These are phyloP conservation scores for Pseudogymnoascus sp. DNA, from an alignment of 2,329 filamentous ascomycete genomes.

Conservation along the genomic window DNA sequence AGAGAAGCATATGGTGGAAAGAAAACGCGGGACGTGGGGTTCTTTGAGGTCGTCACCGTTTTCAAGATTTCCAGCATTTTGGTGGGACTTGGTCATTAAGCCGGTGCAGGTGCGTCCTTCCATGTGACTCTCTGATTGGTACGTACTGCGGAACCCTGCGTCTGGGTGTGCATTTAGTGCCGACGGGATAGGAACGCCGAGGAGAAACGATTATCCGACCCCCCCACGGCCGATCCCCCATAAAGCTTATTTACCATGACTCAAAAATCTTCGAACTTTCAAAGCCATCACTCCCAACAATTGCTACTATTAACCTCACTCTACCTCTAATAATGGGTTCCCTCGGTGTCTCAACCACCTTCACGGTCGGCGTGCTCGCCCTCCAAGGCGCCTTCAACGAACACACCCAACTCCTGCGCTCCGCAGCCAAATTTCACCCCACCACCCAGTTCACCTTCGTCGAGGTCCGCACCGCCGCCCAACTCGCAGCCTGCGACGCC, in stretches of 20 bases:
- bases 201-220: constrained; percentile 2
- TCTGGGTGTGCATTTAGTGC: neutral
- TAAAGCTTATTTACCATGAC: constrained; percentile 6
- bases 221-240: constrained; percentile 4
- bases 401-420: constrained; percentile 68
- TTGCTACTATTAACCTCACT: neutral
- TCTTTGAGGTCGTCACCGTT: neutral
- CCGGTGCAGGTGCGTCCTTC: neutral
- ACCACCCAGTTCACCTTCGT: constrained; percentile 11
- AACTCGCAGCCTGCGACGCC: constrained; percentile 69
- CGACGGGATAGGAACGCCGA: constrained; percentile 5
- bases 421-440: constrained; percentile 39
- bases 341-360: constrained; percentile 21
- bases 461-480: constrained; percentile 68
- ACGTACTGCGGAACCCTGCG: constrained; percentile 7
- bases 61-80: constrained; percentile 9
- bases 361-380: constrained; percentile 58
- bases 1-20: neutral
- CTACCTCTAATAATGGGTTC: constrained; percentile 16
- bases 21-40: neutral
- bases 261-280: constrained; percentile 6
- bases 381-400: constrained; percentile 92
- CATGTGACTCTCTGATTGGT: constrained; percentile 5
- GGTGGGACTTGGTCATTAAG: constrained; percentile 7
- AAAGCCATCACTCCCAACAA: neutral